Conservation (phyloP, 83 land plant species). For the Thuja plicata region DNA sequence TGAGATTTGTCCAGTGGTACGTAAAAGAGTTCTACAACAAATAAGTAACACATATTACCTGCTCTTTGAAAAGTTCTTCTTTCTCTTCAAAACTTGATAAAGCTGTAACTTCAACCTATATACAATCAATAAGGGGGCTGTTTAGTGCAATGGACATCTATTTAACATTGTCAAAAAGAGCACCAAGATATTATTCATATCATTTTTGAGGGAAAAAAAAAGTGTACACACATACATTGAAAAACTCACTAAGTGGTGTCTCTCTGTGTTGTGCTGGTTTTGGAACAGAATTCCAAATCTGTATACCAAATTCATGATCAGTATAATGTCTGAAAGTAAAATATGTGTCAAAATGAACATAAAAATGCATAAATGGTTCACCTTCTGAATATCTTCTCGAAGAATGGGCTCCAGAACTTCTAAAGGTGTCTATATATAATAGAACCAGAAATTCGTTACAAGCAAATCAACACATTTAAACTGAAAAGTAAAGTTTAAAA, state of each 20-base stretch:
- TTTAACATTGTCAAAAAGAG: background rate
- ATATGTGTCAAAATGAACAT: background rate
- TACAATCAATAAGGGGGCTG: background rate
- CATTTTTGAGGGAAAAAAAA: background rate
- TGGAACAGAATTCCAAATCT: constrained; percentile 82
- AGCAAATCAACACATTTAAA: constrained; percentile 24
- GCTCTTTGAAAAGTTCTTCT: constrained; percentile 82
- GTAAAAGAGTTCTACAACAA: background rate
- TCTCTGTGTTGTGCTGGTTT: constrained; percentile 63
- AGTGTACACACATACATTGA: constrained; percentile 37
- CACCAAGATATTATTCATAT: background rate
- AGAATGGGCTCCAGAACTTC: constrained; percentile 67
- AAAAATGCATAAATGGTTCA: constrained; percentile 15
- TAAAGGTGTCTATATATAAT: constrained; percentile 7
- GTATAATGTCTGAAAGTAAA: background rate
- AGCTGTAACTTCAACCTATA: constrained; percentile 70
- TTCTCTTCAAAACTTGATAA: constrained; percentile 87
- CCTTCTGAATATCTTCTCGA: constrained; percentile 88
- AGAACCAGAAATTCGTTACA: background rate
- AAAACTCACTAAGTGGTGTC: constrained; percentile 69
- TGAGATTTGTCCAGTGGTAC: background rate
- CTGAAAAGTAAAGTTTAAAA: background rate
- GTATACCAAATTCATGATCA: constrained; percentile 7
- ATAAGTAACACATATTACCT: constrained; percentile 35
- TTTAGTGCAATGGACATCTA: background rate